phyloP scores from a whole-genome alignment of 2,329 filamentous ascomycete genomes.

The Fusarium subglutinans region DNA sequence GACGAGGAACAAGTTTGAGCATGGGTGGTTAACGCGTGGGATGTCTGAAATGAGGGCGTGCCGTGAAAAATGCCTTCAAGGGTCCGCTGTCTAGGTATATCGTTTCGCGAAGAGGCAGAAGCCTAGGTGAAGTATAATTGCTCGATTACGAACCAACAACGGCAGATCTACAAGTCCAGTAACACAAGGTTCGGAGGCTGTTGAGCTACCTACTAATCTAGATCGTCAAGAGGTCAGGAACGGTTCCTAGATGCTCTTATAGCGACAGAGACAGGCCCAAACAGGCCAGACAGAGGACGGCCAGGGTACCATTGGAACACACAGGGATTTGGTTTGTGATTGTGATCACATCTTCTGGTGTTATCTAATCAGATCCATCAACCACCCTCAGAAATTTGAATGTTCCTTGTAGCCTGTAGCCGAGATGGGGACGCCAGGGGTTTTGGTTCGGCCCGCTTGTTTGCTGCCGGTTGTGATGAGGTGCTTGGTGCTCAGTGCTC shows the following conservation, averaged over 20 bases:
- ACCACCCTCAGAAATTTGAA: constrained; percentile 10
- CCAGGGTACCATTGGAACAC: constrained; percentile 4
- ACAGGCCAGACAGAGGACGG: not conserved
- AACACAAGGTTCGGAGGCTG: not conserved
- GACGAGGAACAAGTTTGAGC: constrained; percentile 8
- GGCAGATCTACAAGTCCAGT: not conserved
- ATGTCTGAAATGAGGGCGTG: constrained; percentile 9
- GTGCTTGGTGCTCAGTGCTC: constrained; percentile 20
- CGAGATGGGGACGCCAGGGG: constrained; percentile 17
- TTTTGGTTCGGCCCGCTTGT: constrained; percentile 20
- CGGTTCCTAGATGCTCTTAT: not conserved
- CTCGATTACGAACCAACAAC: not conserved
- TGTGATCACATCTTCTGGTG: not conserved
- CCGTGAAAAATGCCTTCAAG: not conserved
- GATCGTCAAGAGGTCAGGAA: not conserved
- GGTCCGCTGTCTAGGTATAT: not conserved
- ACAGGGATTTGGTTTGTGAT: not conserved
- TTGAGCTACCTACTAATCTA: not conserved
- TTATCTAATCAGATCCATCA: constrained; percentile 45
- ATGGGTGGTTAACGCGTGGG: constrained; percentile 20
- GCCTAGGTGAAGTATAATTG: not conserved
- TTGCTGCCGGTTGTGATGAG: constrained; percentile 4
- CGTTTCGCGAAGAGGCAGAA: not conserved
- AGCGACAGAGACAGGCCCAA: not conserved
- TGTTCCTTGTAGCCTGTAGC: constrained; percentile 18